These are phyloP conservation scores for Aspergillus sclerotialis DNA, from an alignment of 2,329 filamentous ascomycete genomes.

Conservation along the genomic window DNA sequence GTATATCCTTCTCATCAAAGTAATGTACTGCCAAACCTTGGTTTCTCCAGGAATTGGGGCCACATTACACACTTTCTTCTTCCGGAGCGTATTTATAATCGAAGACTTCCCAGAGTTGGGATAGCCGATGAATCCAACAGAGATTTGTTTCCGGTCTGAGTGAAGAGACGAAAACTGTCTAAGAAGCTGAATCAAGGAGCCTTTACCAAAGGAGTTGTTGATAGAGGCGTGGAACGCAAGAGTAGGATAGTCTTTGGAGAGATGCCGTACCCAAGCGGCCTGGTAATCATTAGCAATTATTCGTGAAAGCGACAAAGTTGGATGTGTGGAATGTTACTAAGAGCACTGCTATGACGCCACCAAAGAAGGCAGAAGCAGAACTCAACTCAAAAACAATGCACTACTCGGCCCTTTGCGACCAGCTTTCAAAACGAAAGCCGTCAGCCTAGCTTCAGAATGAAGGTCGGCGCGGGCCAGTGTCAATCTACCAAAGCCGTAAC, in stretches of 20 bases:
- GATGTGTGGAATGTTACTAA: constrained; percentile 99
- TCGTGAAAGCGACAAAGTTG: constrained; percentile 13
- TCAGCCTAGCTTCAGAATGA: constrained; percentile 63
- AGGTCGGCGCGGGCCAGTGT: constrained; percentile 63
- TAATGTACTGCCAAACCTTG: constrained; percentile 97
- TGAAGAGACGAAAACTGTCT: constrained; percentile 90
- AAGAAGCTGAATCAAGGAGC: constrained; percentile 82
- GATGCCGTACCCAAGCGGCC: constrained; percentile 84
- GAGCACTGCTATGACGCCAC: constrained; percentile 70
- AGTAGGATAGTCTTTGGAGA: constrained; percentile 89
- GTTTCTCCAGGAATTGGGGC: constrained; percentile 95
- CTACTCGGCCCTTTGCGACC: constrained; percentile 65
- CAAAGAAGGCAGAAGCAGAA: constrained; percentile 58
- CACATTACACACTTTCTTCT: constrained; percentile 89
- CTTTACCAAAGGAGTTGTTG: constrained; percentile 95
- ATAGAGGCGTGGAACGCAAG: constrained; percentile 91
- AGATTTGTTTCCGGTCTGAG: constrained; percentile 86
- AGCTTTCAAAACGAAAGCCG: constrained; percentile 80
- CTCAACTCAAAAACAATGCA: constrained; percentile 98
- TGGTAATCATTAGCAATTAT: constrained; percentile 38
- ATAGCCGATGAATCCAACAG: constrained; percentile 80
- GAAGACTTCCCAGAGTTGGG: constrained; percentile 95
- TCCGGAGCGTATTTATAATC: constrained; percentile 91
- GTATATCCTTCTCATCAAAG: constrained; percentile 87
- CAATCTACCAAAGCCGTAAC: constrained; percentile 99